Evolutionary conservation across 768 basidiomycete genomes (phyloP).

Genomic region (Wakefieldia striispora): DNA sequence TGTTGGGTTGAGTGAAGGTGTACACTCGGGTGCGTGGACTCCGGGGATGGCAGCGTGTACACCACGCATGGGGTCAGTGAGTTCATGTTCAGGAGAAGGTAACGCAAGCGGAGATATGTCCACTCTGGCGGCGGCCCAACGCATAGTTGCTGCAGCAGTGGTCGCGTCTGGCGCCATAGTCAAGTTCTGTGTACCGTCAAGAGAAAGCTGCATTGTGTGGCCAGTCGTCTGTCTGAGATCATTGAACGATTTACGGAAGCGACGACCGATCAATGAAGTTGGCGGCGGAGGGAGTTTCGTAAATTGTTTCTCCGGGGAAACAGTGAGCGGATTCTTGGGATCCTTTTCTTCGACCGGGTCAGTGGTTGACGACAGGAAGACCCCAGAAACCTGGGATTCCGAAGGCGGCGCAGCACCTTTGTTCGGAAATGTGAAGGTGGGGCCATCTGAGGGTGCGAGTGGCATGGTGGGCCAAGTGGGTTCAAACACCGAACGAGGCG

Average conservation of each 20-base stretch:
- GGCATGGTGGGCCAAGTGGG: constrained; percentile 17
- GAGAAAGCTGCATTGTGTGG: constrained; percentile 28
- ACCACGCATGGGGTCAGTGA: constrained; percentile 86
- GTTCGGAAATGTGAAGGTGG: not conserved
- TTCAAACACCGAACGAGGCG: constrained; percentile 40
- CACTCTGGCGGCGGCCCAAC: constrained; percentile 80
- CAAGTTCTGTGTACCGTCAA: constrained; percentile 29
- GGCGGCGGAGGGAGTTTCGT: constrained; percentile 26
- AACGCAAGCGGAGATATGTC: constrained; percentile 84
- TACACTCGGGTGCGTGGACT: constrained; percentile 42
- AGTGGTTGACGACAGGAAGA: constrained; percentile 8
- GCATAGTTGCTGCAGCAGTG: constrained; percentile 76
- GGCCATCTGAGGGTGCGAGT: constrained; percentile 5
- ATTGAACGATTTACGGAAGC: constrained; percentile 46
- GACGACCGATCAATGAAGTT: constrained; percentile 34
- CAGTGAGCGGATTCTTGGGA: constrained; percentile 13
- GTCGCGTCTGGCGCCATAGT: constrained; percentile 50
- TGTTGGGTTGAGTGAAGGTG: constrained; percentile 35
- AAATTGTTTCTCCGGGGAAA: constrained; percentile 26
- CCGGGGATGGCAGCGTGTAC: constrained; percentile 66
- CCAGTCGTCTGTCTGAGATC: constrained; percentile 37
- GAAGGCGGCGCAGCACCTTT: constrained; percentile 5
- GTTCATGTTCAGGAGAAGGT: constrained; percentile 88
- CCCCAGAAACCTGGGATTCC: constrained; percentile 10
- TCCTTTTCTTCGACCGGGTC: constrained; percentile 21